Evolutionary conservation across 495 filamentous ascomycete genomes (phyloP).

Genomic region (Amphirosellinia nigrospora): DNA sequence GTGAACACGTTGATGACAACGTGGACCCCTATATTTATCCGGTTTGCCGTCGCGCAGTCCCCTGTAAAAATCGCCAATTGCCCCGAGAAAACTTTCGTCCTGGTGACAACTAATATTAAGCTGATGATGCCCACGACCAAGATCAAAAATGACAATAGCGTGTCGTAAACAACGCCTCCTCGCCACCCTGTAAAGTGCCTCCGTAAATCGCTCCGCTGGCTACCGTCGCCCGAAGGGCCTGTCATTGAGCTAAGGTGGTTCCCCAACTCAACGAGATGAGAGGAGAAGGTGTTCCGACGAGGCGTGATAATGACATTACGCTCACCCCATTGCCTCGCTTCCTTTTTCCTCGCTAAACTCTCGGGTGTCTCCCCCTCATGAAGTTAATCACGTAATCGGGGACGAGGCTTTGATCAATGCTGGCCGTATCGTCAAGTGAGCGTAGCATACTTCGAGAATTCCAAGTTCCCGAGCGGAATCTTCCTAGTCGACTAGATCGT

Average conservation of each 20-base stretch:
- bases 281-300: conserved; percentile 36
- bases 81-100: conserved; percentile 36
- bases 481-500: conserved; percentile 36
- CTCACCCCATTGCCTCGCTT: conserved; percentile 43
- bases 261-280: conserved; percentile 44
- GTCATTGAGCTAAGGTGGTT: conserved; percentile 31
- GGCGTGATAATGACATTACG: conserved; percentile 40
- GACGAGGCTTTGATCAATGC: conserved; percentile 46
- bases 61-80: conserved; percentile 45
- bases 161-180: conserved; percentile 47
- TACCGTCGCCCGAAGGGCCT: conserved; percentile 27
- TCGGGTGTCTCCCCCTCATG: conserved; percentile 51
- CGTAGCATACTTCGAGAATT: conserved; percentile 38
- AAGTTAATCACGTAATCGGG: conserved; percentile 56
- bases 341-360: conserved; percentile 48
- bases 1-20: conserved; percentile 45
- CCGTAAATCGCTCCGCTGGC: conserved; percentile 33
- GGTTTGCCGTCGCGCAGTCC: conserved; percentile 39
- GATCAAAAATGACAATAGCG: conserved; percentile 43
- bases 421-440: conserved; percentile 36
- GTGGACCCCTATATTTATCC: conserved; percentile 46
- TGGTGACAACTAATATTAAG: conserved; percentile 45
- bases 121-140: conserved; percentile 47
- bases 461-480: conserved; percentile 39
- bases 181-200: conserved; percentile 45